Evolutionary conservation across 495 filamentous ascomycete species (phyloP), one percentile per base, ranked within the genome.

Genomic region (Halenospora varia): DNA sequence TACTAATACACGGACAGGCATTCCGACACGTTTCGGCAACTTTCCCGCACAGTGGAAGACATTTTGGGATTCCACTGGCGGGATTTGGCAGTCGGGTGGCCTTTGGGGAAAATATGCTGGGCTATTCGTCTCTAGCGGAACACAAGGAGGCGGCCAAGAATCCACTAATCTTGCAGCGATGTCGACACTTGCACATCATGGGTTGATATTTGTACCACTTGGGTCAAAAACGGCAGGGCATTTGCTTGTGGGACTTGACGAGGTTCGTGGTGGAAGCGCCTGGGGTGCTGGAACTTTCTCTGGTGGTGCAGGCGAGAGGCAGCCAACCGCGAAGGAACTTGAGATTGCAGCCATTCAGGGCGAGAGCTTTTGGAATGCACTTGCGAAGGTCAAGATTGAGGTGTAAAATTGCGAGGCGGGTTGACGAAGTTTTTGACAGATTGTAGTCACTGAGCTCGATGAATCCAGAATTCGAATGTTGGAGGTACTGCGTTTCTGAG

Each of bases 241-340:
- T 25, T 66, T 77, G 47, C 69, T 96, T 58, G 68, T 82, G 51
- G 81, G 91, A 68, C 67, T 92, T 26, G 56, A 66, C 10, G 88
- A 94, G 77, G 78, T 89, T 50, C 88, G 87, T 71, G 93, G 93
- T 64, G 93, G 93, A 25, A 81, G 78, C 58, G 76, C 93, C n/a
- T 97, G 93, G 93, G 93, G 93, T 64, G 92, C 93, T 29, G 93
- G 93, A 68, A 96, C 93, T 50, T 91, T 96, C 65, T 77, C 92
- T 55, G 85, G 82, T 51, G 17, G 47, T 57, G 86, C 92, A 48
- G 93, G 93, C 62, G 86, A 86, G 40, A 86, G 93, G 65, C 81
- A 88, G 74, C 93, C 93, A 20, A 78, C 77, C 18, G 74, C 70
- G 10, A 74, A 76, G 56, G 94, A 97, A 77, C 75, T 95, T 57